Percentiles rank a stretch among this genome's conserved stretches.
phyloP scores from a whole-genome alignment of 2,329 filamentous ascomycete species.

The Colletotrichum lini region DNA sequence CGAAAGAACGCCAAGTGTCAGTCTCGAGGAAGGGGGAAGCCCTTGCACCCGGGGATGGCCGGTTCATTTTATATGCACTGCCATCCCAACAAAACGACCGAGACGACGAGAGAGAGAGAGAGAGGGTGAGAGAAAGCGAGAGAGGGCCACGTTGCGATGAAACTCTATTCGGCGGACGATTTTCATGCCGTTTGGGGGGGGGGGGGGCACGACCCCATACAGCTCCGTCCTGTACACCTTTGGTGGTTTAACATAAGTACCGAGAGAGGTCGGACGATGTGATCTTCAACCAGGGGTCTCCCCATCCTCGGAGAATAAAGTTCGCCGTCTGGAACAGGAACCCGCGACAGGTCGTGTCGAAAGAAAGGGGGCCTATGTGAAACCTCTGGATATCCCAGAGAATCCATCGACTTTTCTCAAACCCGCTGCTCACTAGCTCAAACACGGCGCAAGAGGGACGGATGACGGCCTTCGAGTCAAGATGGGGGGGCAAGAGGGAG shows the following conservation, averaged over 20 bases:
- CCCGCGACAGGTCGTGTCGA: constrained; percentile 27
- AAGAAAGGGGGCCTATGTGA: constrained; percentile 18
- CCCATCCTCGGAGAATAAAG: neutral
- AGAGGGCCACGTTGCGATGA: constrained; percentile 14
- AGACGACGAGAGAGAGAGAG: neutral
- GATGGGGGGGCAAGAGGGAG: no score
- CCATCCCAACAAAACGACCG: neutral
- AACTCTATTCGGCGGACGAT: constrained; percentile 21
- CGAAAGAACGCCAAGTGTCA: no score
- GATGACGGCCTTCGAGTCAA: constrained; percentile 3
- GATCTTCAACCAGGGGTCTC: neutral
- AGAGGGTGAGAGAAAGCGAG: no score
- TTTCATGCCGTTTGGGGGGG: neutral
- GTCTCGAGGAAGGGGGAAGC: no score
- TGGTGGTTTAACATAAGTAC: no score
- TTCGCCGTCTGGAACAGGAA: constrained; percentile 24
- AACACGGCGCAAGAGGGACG: neutral
- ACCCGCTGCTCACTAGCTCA: no score
- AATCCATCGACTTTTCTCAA: neutral
- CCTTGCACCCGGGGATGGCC: neutral
- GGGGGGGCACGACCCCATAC: neutral
- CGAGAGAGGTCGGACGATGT: neutral
- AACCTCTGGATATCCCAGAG: constrained; percentile 15
- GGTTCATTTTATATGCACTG: constrained; percentile 26
- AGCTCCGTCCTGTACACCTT: no score